Evolutionary conservation across 306 rosid species (phyloP), one percentile per base, ranked within the genome.

Genomic region (Betula pendula): DNA sequence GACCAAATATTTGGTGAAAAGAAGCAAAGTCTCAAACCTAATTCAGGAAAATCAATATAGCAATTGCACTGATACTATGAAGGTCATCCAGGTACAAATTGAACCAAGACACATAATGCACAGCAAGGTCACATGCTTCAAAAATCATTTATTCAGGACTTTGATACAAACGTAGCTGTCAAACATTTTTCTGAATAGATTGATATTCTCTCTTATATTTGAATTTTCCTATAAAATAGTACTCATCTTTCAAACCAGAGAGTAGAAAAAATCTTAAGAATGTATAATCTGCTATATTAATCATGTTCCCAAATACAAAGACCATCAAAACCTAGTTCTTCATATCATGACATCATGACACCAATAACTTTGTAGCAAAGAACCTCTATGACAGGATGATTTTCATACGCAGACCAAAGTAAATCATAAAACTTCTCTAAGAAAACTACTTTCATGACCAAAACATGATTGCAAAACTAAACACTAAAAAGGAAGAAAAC

Each of bases 131-230:
- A 29, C 38, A 29, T 27, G 11, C 38, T 35, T 60, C 17, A 14
- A 29, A 29, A 29, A 60, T 10, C 35, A 13, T 27, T 60, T 22
- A 9, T 62, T 33, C 68, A 62, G 40, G 68, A 33, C 44, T 55
- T 74, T 60, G 51, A 31, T 65, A 22, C 68, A 56, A 56, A 53
- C 53, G 33, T 5, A 43, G 69, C 52, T 25, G 68, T 73, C 53
- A 20, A 45, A 73, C 68, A 73, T 42, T 40, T 40, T 24, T 63
- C 53, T 29, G 68, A 60, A 60, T 17, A 60, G 29, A 60, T 27
- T 22, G 42, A 31, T 62, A 31, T 62, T 3, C 20, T 31, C 68
- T 3, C 31, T 16, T 44, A 62, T 62, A 52, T 62, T 31, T 62
- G 44, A 60, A 60, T 6, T 62, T 4, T 2, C 19, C n/a, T 31